phyloP scores from a whole-genome alignment of 352 stramenopile genomes.

The Stramenopiles sp. region DNA sequence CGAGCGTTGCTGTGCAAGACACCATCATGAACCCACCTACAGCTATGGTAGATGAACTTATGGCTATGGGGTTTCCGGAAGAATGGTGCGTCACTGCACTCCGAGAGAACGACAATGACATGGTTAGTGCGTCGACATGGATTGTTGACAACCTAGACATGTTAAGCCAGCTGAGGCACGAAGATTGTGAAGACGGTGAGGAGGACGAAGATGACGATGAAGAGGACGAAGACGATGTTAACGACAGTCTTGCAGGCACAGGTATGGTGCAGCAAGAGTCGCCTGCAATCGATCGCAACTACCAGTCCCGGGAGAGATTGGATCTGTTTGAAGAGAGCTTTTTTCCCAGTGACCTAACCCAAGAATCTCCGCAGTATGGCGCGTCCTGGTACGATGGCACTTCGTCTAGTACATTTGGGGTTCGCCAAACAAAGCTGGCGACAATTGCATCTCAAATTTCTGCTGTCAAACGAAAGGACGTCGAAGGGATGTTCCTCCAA shows the following conservation, averaged over 20 bases:
- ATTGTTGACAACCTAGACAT: constrained; percentile 79
- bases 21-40: constrained; percentile 18
- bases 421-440: not conserved
- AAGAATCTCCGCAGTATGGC: not conserved
- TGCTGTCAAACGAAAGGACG: not conserved
- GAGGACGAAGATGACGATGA: constrained; percentile 41
- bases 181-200: constrained; percentile 24
- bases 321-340: not conserved
- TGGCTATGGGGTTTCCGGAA: constrained; percentile 71
- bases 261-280: not conserved
- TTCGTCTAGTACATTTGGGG: not conserved
- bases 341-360: not conserved
- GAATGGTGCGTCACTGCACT: constrained; percentile 68
- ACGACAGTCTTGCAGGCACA: constrained; percentile 11
- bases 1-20: too few relatives aligned
- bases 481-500: not conserved
- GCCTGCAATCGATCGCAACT: not conserved
- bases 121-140: constrained; percentile 63
- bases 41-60: constrained; percentile 62
- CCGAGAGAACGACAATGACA: constrained; percentile 67
- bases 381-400: not conserved
- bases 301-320: too few relatives aligned
- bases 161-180: constrained; percentile 43
- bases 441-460: not conserved
- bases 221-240: constrained; percentile 27